These are phyloP conservation scores for Suillus plorans DNA, from an alignment of 768 basidiomycete genomes.

Conservation along the genomic window DNA sequence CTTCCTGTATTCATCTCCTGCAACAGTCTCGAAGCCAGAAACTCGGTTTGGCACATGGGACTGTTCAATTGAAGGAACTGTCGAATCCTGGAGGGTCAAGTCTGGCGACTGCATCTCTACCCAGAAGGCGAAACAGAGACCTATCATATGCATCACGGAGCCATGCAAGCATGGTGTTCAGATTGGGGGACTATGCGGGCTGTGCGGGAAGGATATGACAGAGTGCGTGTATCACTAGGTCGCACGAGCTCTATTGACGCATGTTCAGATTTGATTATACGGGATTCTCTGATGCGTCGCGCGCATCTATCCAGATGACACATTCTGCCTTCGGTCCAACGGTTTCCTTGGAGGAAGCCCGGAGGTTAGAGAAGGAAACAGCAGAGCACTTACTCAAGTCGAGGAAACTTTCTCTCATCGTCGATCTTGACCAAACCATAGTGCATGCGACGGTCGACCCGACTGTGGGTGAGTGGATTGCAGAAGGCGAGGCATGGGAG, in stretches of 20 bases:
- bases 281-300: conserved; percentile 81
- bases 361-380: conserved; percentile 81
- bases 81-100: conserved; percentile 70
- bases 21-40: conserved; percentile 51
- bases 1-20: conserved; percentile 57
- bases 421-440: conserved; percentile 98
- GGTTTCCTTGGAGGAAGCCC: conserved; percentile 90
- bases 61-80: conserved; percentile 74
- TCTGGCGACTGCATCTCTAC: conserved; percentile 63
- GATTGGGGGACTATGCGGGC: conserved; percentile 85
- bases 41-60: conserved; percentile 91
- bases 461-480: conserved; percentile 96
- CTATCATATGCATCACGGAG: conserved; percentile 71
- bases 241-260: conserved; percentile 14
- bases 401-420: conserved; percentile 88
- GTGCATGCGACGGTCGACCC: conserved; percentile 99
- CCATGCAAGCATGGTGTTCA: conserved; percentile 98
- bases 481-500: conserved; percentile 82
- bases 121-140: conserved; percentile 55
- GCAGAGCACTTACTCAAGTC: conserved; percentile 73
- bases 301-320: conserved; percentile 91
- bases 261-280: conserved; percentile 72
- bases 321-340: conserved; percentile 90
- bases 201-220: conserved; percentile 96
- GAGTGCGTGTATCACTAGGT: conserved; percentile 49